A percentile compares a stretch with the other conserved stretches of the same genome.
Evolutionary conservation across 768 basidiomycete genomes (phyloP).

Genomic region (Auriscalpium vulgare): DNA sequence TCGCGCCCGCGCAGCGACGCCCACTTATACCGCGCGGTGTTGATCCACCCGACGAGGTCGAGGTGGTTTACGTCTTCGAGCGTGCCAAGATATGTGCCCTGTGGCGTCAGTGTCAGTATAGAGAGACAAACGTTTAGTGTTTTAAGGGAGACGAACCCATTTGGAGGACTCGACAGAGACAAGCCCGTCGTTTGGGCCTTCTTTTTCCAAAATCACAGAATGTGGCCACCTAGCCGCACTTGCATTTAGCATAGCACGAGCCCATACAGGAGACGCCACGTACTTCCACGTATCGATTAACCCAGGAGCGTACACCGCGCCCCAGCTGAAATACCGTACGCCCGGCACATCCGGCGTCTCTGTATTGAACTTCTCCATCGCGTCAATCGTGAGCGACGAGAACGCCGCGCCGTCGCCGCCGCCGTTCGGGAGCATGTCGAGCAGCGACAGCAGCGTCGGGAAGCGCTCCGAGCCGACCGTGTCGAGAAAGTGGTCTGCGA

Average conservation of each 20-base stretch:
- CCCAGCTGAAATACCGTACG: slow-evolving; percentile 93
- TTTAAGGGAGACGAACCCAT: slow-evolving; percentile 47
- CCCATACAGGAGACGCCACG: slow-evolving; percentile 15
- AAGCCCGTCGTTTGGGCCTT: slow-evolving; percentile 92
- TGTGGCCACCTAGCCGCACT: slow-evolving; percentile 8
- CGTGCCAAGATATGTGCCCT: slow-evolving; percentile 95
- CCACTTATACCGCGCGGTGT: slow-evolving; percentile 81
- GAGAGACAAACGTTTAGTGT: not conserved
- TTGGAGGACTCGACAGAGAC: slow-evolving; percentile 81
- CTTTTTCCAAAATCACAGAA: slow-evolving; percentile 62
- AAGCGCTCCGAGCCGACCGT: slow-evolving; percentile 61
- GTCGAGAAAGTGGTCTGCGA: slow-evolving; percentile 84
- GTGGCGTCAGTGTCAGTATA: not conserved
- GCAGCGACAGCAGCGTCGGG: slow-evolving; percentile 61
- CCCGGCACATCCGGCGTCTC: slow-evolving; percentile 70
- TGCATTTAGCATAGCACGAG: not conserved
- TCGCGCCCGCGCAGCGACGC: slow-evolving; percentile 83
- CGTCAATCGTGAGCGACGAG: slow-evolving; percentile 72
- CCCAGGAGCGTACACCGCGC: slow-evolving; percentile 83
- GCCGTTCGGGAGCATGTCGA: slow-evolving; percentile 84
- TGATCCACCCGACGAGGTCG: slow-evolving; percentile 91
- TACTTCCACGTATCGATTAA: slow-evolving; percentile 85
- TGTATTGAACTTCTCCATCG: slow-evolving; percentile 87
- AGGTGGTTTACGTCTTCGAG: slow-evolving; percentile 86
- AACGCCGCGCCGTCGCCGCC: slow-evolving; percentile 96